A percentile compares a stretch with the other conserved stretches of the same genome.
phyloP scores from a whole-genome alignment of 495 filamentous ascomycete genomes.

The Annulohypoxylon moriforme region DNA sequence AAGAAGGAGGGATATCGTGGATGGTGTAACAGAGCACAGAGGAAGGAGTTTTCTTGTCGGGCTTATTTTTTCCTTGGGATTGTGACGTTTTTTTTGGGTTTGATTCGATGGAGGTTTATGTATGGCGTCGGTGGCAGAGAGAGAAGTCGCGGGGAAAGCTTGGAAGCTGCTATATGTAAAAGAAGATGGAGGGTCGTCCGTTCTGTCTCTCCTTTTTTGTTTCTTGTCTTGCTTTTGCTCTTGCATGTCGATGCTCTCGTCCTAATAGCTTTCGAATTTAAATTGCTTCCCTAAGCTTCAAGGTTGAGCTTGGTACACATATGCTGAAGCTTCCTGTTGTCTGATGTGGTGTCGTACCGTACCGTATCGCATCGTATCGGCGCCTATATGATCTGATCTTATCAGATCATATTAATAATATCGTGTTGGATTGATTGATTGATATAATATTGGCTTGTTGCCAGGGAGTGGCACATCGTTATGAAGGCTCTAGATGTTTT shows the following conservation, averaged over 20 bases:
- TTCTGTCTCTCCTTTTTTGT: neutral
- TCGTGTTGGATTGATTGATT: constrained; percentile 3
- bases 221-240: neutral
- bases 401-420: neutral
- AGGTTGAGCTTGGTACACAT: neutral
- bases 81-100: neutral
- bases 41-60: neutral
- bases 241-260: neutral
- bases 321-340: constrained; percentile 2
- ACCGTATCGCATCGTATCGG: constrained; percentile 4
- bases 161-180: constrained; percentile 1
- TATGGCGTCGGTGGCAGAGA: neutral
- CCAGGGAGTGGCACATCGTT: neutral
- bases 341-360: constrained; percentile 13
- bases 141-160: neutral
- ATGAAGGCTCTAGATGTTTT: constrained; percentile 15
- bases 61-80: neutral
- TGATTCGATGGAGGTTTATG: neutral
- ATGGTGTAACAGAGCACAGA: constrained; percentile 4
- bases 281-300: neutral
- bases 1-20: neutral
- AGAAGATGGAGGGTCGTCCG: constrained; percentile 5
- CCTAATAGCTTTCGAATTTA: neutral
- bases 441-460: neutral
- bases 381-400: neutral